Conservation (phyloP, 163 green algal species). For the Volvox carteri region DNA sequence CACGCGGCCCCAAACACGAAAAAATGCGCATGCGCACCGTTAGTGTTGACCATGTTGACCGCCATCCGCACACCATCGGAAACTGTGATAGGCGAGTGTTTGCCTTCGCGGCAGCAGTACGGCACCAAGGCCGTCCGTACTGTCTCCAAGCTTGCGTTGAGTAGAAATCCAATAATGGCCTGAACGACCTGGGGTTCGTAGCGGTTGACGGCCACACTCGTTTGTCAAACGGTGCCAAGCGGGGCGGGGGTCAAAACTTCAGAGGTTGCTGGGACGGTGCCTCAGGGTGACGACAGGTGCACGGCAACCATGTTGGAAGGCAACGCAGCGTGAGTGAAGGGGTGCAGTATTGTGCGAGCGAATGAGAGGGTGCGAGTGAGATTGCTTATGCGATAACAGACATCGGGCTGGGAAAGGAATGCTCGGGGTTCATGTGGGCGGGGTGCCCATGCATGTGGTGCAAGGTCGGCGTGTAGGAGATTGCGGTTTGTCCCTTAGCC, state of each 20-base stretch:
- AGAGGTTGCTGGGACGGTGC: not conserved
- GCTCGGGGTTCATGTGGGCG: too few relatives aligned
- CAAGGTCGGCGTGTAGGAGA: too few relatives aligned
- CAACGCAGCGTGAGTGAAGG: not conserved
- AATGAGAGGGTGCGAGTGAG: not conserved
- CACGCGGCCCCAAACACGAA: too few relatives aligned
- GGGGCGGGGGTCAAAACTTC: too few relatives aligned
- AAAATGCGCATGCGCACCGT: too few relatives aligned
- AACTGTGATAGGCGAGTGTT: not conserved
- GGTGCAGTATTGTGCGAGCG: not conserved
- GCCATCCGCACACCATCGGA: not conserved
- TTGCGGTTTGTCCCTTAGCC: not conserved
- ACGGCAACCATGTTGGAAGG: not conserved
- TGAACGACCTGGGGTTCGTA: conserved; percentile 1
- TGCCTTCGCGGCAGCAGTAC: not conserved
- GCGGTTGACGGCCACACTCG: too few relatives aligned
- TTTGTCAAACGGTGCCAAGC: too few relatives aligned
- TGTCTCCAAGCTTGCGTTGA: not conserved
- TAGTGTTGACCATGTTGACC: not conserved
- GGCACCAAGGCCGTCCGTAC: not conserved
- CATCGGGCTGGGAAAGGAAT: too few relatives aligned
- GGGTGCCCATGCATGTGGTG: too few relatives aligned
- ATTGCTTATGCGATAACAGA: too few relatives aligned
- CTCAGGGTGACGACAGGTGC: not conserved
- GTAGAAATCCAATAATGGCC: not conserved